Evolutionary conservation across 805 yeast genomes (phyloP).

Genomic region (Metschnikowia bowlesiae): DNA sequence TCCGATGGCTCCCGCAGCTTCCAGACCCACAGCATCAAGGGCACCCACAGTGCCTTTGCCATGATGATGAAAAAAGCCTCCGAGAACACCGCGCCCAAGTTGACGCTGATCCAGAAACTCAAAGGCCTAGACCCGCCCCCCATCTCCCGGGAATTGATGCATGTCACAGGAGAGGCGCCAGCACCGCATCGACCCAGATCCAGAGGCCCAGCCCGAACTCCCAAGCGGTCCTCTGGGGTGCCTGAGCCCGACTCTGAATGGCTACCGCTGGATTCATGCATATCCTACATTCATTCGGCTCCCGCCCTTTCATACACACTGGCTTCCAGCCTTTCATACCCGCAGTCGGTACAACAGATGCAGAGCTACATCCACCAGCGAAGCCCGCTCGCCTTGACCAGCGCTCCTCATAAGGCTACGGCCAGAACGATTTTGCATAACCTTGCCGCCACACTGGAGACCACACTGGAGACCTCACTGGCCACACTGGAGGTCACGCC

Average conservation of each 20-base stretch:
- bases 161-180: slow-evolving; percentile 18
- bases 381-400: slow-evolving; percentile 1
- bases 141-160: slow-evolving; percentile 27
- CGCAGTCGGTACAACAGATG: background rate
- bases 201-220: background rate
- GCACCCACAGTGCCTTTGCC: slow-evolving; percentile 26
- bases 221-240: too few relatives aligned
- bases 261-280: too few relatives aligned
- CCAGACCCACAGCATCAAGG: background rate
- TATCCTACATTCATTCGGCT: too few relatives aligned
- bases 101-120: slow-evolving; percentile 29
- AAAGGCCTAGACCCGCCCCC: slow-evolving; percentile 30
- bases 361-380: background rate
- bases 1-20: too few relatives aligned
- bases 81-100: slow-evolving; percentile 19
- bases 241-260: too few relatives aligned
- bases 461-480: too few relatives aligned
- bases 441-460: background rate
- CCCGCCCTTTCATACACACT: too few relatives aligned
- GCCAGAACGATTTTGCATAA: background rate
- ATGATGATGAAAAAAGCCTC: slow-evolving; percentile 37
- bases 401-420: background rate
- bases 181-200: background rate
- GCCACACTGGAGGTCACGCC: too few relatives aligned
- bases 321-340: too few relatives aligned